A percentile compares a stretch with the other conserved stretches of the same genome.
Conservation (phyloP, 2,329 filamentous ascomycete genomes). For the Paecilomyces sp. region DNA sequence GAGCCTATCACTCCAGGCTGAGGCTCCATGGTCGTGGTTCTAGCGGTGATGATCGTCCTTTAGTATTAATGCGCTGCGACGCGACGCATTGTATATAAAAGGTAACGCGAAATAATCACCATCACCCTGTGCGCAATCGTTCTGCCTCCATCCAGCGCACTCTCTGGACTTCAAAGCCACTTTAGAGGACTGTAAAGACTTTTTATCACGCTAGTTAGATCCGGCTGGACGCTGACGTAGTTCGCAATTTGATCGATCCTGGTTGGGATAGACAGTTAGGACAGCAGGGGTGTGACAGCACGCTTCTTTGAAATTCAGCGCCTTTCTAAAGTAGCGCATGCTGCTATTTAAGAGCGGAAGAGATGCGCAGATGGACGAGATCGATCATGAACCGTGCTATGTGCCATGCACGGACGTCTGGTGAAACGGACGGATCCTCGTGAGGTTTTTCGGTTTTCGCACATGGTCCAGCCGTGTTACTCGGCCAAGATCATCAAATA, state of each 20-base stretch:
- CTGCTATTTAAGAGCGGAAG: not conserved
- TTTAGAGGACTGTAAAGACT: not conserved
- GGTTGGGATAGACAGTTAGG: not conserved
- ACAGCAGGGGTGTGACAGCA: not conserved
- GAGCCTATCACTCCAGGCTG: constrained; percentile 7
- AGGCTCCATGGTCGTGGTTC: constrained; percentile 15
- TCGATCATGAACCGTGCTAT: not conserved
- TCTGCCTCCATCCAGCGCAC: not conserved
- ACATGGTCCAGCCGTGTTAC: not conserved
- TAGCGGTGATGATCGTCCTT: not conserved
- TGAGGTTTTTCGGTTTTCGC: not conserved
- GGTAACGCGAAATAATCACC: not conserved
- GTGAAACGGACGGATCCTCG: not conserved
- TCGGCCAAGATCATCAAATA: not conserved
- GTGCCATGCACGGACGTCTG: not conserved
- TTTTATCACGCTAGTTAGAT: not conserved
- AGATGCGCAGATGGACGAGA: not conserved
- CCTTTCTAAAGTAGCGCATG: not conserved
- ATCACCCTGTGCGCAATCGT: not conserved
- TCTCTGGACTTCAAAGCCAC: not conserved
- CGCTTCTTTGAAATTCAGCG: not conserved
- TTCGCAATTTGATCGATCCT: not conserved
- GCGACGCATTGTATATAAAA: not conserved
- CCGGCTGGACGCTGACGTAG: not conserved
- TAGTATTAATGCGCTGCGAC: not conserved